Conservation (phyloP, 805 yeast genomes). For the Candida awuae region DNA sequence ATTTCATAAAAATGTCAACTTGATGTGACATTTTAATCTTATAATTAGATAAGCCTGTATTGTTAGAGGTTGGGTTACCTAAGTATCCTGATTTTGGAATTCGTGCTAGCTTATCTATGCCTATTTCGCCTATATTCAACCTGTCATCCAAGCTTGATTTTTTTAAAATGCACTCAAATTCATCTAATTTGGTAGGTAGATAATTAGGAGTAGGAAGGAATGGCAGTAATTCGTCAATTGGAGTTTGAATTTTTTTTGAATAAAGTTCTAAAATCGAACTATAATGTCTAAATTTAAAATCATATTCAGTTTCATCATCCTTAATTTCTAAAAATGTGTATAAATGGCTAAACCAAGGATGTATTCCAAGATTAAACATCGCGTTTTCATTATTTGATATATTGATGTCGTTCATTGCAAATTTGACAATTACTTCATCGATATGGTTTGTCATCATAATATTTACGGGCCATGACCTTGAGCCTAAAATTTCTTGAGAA, state of each 20-base stretch:
- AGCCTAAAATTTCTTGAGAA: slow-evolving; percentile 2
- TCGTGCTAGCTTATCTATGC: slow-evolving; percentile 71
- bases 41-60: slow-evolving; percentile 23
- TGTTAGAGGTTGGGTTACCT: slow-evolving; percentile 24
- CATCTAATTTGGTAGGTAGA: slow-evolving; percentile 30
- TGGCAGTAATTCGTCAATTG: slow-evolving; percentile 21
- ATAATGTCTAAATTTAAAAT: slow-evolving; percentile 49
- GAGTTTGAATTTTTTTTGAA: slow-evolving; percentile 26
- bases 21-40: slow-evolving; percentile 66
- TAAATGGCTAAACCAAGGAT: slow-evolving; percentile 86
- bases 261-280: slow-evolving; percentile 36
- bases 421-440: slow-evolving; percentile 27
- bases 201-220: slow-evolving; percentile 55
- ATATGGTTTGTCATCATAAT: slow-evolving; percentile 44
- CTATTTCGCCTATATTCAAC: slow-evolving; percentile 78
- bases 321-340: slow-evolving; percentile 31
- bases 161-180: slow-evolving; percentile 28
- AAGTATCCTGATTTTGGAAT: slow-evolving; percentile 54
- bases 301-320: slow-evolving; percentile 5
- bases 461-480: slow-evolving; percentile 12
- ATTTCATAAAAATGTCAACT: slow-evolving; percentile 37
- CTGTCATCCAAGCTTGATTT: slow-evolving; percentile 14
- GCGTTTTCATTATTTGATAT: slow-evolving; percentile 14
- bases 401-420: slow-evolving; percentile 9
- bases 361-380: slow-evolving; percentile 61